Conservation (phyloP, 768 basidiomycete species). For the Termitomyces bulborhizus region DNA sequence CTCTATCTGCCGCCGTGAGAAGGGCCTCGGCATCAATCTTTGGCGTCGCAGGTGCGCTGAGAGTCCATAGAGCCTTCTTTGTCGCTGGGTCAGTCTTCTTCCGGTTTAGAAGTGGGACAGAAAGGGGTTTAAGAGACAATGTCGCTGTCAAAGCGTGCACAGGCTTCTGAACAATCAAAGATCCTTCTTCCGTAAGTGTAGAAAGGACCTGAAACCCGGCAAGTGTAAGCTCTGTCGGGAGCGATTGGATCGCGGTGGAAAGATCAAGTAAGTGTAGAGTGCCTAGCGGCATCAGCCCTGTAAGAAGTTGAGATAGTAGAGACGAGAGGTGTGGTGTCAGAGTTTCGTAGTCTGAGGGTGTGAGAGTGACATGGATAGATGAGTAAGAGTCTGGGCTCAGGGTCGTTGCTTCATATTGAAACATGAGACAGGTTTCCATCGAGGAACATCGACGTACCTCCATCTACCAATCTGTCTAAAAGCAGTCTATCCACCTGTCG, state of each 20-base stretch:
- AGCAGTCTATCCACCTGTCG: slow-evolving; percentile 69
- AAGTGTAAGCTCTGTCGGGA: slow-evolving; percentile 56
- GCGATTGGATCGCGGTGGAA: slow-evolving; percentile 30
- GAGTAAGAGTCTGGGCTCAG: slow-evolving; percentile 51
- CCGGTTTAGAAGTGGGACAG: slow-evolving; percentile 47
- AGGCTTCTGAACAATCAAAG: slow-evolving; percentile 69
- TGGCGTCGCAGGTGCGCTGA: slow-evolving; percentile 63
- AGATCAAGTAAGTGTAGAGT: slow-evolving; percentile 62
- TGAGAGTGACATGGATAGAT: slow-evolving; percentile 63
- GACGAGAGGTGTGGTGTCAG: slow-evolving; percentile 45
- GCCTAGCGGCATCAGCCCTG: slow-evolving; percentile 59
- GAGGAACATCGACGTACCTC: slow-evolving; percentile 42
- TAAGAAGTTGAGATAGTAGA: slow-evolving; percentile 55
- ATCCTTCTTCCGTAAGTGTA: slow-evolving; percentile 28
- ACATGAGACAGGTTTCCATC: slow-evolving; percentile 5
- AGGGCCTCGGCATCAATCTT: slow-evolving; percentile 79
- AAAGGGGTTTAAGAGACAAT: slow-evolving; percentile 38
- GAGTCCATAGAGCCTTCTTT: slow-evolving; percentile 87
- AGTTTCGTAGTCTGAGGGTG: slow-evolving; percentile 53
- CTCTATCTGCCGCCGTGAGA: slow-evolving; percentile 77
- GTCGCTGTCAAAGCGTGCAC: slow-evolving; percentile 33
- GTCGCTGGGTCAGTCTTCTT: slow-evolving; percentile 57
- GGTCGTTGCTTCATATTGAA: slow-evolving; percentile 41
- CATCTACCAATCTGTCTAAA: slow-evolving; percentile 75
- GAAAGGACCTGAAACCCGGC: slow-evolving; percentile 61